Conservation (phyloP, 768 basidiomycete species). For the Pleurotus djamor region DNA sequence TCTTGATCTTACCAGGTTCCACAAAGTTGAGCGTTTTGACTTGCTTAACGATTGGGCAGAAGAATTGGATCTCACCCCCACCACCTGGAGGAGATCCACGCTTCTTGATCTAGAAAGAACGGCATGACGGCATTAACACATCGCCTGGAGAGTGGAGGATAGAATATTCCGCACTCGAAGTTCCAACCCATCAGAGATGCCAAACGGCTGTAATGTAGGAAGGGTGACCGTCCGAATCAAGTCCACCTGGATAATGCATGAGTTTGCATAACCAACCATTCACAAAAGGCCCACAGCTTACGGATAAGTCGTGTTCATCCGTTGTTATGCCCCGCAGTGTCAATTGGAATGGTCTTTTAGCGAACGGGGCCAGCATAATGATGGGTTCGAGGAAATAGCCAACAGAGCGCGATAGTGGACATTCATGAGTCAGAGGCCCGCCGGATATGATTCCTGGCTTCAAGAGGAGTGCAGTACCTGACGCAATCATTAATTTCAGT, state of each 20-base stretch:
- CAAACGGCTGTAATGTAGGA: conserved; percentile 88
- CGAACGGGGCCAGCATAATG: conserved; percentile 88
- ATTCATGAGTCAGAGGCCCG: conserved; percentile 80
- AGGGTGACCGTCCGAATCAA: conserved; percentile 87
- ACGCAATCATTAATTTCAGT: not conserved
- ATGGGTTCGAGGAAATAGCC: conserved; percentile 95
- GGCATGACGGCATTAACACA: not conserved
- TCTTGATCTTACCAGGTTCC: conserved; percentile 87
- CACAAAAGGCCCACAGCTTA: conserved; percentile 27
- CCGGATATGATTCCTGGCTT: conserved; percentile 93
- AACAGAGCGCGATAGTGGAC: conserved; percentile 82
- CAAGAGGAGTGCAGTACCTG: conserved; percentile 88
- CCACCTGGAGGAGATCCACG: conserved; percentile 90
- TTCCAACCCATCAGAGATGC: conserved; percentile 88
- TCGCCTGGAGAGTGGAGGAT: conserved; percentile 10
- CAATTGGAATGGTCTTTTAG: conserved; percentile 81
- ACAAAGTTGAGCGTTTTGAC: conserved; percentile 93
- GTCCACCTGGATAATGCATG: conserved; percentile 59
- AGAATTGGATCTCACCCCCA: conserved; percentile 90
- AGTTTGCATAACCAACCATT: not conserved
- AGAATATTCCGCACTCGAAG: conserved; percentile 50
- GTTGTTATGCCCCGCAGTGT: conserved; percentile 91
- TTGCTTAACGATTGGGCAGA: conserved; percentile 90
- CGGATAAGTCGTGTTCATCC: conserved; percentile 89
- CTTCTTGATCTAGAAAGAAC: conserved; percentile 74